These are phyloP conservation scores for Lichtheimia hyalospora DNA, from an alignment of 371 early-diverging fungal genomes.

Conservation along the genomic window DNA sequence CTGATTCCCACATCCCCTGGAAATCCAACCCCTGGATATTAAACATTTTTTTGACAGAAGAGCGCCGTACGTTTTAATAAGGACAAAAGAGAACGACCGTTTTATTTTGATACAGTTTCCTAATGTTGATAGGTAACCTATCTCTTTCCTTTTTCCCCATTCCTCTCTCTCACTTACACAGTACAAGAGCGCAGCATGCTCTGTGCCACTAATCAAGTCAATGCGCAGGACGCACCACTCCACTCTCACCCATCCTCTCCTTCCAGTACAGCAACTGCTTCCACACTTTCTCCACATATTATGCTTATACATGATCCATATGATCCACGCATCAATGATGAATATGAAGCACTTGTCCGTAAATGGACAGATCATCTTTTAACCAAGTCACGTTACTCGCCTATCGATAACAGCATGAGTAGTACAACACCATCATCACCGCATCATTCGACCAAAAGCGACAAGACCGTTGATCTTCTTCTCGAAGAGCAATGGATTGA, in stretches of 20 bases:
- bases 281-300: background rate
- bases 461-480: slow-evolving; percentile 27
- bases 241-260: background rate
- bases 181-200: slow-evolving; percentile 8
- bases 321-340: slow-evolving; percentile 25
- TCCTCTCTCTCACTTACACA: background rate
- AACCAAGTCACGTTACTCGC: slow-evolving; percentile 12
- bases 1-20: no score
- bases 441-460: background rate
- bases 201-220: slow-evolving; percentile 12
- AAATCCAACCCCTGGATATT: background rate
- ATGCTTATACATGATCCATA: slow-evolving; percentile 11
- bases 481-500: slow-evolving; percentile 46
- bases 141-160: background rate
- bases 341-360: slow-evolving; percentile 34
- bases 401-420: background rate
- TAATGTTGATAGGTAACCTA: background rate
- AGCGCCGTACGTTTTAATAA: slow-evolving; percentile 6
- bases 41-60: background rate
- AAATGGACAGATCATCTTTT: slow-evolving; percentile 34
- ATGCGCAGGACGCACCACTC: slow-evolving; percentile 15
- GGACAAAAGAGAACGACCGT: slow-evolving; percentile 5
- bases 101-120: background rate
- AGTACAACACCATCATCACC: background rate
- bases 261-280: background rate